phyloP scores from a whole-genome alignment of 2,329 filamentous ascomycete species.

The Ilyonectria sp. region DNA sequence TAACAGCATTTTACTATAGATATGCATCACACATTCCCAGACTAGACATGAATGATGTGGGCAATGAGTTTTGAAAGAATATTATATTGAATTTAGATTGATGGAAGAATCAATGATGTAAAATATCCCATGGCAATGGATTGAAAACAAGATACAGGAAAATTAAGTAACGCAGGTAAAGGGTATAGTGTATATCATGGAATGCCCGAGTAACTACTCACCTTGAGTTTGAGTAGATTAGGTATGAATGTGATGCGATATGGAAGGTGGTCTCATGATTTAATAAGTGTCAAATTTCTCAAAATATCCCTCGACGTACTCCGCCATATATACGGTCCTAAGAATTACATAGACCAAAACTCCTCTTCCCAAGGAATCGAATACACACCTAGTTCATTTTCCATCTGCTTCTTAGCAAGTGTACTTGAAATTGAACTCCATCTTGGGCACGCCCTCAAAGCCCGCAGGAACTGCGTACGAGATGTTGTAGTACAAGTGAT shows the following conservation, averaged over 20 bases:
- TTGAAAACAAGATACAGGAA: too few relatives aligned
- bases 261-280: too few relatives aligned
- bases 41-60: neutral
- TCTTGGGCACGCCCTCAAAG: slow-evolving; percentile 56
- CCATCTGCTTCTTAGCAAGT: slow-evolving; percentile 39
- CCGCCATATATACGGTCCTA: neutral
- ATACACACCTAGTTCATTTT: neutral
- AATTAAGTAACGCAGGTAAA: too few relatives aligned
- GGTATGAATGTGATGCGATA: too few relatives aligned
- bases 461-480: slow-evolving; percentile 59
- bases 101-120: too few relatives aligned
- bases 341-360: neutral
- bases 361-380: neutral
- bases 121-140: too few relatives aligned
- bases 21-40: neutral
- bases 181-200: too few relatives aligned
- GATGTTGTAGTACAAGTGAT: slow-evolving; percentile 62
- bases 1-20: neutral
- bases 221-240: too few relatives aligned
- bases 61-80: neutral
- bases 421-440: slow-evolving; percentile 53
- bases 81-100: neutral
- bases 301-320: neutral
- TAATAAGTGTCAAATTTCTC: neutral
- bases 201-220: too few relatives aligned